Base-by-base conservation (phyloP, 2,329 filamentous ascomycete species). In the Penicillium sp. region DNA sequence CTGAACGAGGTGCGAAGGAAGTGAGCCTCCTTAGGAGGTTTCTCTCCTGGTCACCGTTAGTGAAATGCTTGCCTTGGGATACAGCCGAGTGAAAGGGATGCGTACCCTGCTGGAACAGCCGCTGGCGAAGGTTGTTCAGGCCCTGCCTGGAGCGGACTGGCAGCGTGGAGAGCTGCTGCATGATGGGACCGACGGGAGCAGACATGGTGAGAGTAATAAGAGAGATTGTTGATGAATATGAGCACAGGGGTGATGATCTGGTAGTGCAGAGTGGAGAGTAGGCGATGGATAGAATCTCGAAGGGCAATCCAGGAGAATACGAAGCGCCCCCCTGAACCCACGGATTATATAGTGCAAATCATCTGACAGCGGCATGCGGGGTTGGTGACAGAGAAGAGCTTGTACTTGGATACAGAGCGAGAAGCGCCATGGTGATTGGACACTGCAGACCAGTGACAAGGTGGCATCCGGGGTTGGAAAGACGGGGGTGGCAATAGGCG, bases 1-100 rank as follows among this genome's bases (percentile, higher is more conserved):
- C 36, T 49, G n/a, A 68, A 37, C 5, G 67, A 59, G 21, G 53
- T 62, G 21, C 49, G 50, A 4, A 62, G 44, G 23, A 63, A 26
- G 26, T 59, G 48, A 27, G 50, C 49, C 39, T 60, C 51, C 19
- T 51, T 53, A 31, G 51, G 51, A 14, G 56, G 52, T 37, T 59
- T 63, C 39, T 60, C 59, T 20, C 50, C 53, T 56, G 20, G 17
- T 6, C 2, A 7, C 4, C 38, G 29, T 53, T 40, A 54, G 53
- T 32, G 0, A 14, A 25, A n/a, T n/a, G n/a, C n/a, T n/a, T 19
- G 10, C 9, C 10, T 9, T n/a, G 6, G 9, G 9, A 4, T 19
- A 21, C 7, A 26, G 13, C 17, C 10, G 27, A 14, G 33, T n/a
- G 20, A 21, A 16, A 20, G 23, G 11, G 10, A 36, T 11, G 36